These are phyloP conservation scores for Millerozyma acaciae DNA, from an alignment of 805 yeast species.

Conservation along the genomic window DNA sequence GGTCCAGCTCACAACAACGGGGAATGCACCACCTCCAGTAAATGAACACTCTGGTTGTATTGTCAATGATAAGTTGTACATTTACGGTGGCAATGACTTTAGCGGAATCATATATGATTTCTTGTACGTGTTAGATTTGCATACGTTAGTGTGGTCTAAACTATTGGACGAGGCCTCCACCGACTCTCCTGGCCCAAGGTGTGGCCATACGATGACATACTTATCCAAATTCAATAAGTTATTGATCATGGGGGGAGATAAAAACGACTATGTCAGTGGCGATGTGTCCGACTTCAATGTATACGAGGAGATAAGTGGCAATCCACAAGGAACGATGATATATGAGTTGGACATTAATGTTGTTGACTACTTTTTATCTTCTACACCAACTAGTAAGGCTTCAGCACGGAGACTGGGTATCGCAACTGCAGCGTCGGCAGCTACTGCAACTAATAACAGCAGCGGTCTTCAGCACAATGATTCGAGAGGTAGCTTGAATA, in stretches of 20 bases:
- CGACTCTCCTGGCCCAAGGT: conserved; percentile 73
- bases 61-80: conserved; percentile 71
- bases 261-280: conserved; percentile 58
- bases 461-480: conserved; percentile 11
- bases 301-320: conserved; percentile 48
- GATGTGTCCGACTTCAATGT: conserved; percentile 49
- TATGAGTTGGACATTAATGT: conserved; percentile 57
- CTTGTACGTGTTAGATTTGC: conserved; percentile 72
- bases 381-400: conserved; percentile 15
- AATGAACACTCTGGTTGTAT: conserved; percentile 89
- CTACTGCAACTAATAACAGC: conserved; percentile 7
- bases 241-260: conserved; percentile 89
- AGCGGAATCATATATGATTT: conserved; percentile 65
- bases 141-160: conserved; percentile 68
- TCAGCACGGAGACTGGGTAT: conserved; percentile 8
- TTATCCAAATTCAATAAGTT: conserved; percentile 63
- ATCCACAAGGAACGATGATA: conserved; percentile 50
- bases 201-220: conserved; percentile 86
- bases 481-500: conserved; percentile 3
- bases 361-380: conserved; percentile 29
- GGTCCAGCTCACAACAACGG: conserved; percentile 67
- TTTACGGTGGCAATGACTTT: conserved; percentile 84
- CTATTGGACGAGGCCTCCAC: conserved; percentile 47
- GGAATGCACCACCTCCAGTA: conserved; percentile 75
- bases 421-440: conserved; percentile 11